Conservation (phyloP, 108 stramenopile species). For the Parmales sp. region DNA sequence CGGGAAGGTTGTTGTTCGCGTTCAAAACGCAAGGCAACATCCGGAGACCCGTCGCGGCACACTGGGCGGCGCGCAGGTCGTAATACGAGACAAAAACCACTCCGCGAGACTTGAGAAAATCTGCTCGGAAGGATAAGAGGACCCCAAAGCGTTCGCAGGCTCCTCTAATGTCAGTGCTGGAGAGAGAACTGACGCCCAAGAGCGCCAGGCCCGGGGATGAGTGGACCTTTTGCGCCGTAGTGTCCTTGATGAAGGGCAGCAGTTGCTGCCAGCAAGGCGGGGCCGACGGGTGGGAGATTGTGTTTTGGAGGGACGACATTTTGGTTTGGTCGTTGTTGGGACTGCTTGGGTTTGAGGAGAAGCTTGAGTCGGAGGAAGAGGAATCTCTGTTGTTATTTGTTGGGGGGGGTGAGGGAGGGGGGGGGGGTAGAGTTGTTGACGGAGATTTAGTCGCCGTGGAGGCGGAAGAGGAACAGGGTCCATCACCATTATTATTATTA, state of each 20-base stretch:
- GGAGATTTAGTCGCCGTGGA: background rate
- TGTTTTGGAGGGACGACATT: background rate
- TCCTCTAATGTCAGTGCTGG: slow-evolving; percentile 39
- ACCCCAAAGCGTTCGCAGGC: slow-evolving; percentile 69
- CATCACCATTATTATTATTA: background rate
- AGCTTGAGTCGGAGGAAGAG: background rate
- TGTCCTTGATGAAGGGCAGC: background rate
- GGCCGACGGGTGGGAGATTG: background rate
- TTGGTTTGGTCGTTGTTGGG: background rate
- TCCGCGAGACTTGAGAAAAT: slow-evolving; percentile 53
- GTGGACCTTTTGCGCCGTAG: background rate
- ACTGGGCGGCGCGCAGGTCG: slow-evolving; percentile 65
- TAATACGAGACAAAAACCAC: slow-evolving; percentile 66
- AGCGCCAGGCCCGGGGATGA: background rate
- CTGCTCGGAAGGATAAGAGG: slow-evolving; percentile 60
- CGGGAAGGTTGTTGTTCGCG: background rate
- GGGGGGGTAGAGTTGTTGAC: background rate
- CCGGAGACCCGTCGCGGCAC: slow-evolving; percentile 60
- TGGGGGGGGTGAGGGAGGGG: background rate
- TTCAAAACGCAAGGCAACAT: slow-evolving; percentile 23
- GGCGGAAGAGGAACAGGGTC: background rate
- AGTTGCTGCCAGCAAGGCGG: slow-evolving; percentile 13
- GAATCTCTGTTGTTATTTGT: background rate
- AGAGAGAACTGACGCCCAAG: background rate
- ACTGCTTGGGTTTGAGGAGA: background rate